Percentiles rank a stretch among this genome's conserved stretches.
Evolutionary conservation across 2,329 filamentous ascomycete species (phyloP).

Genomic region (Apiospora arundinis): DNA sequence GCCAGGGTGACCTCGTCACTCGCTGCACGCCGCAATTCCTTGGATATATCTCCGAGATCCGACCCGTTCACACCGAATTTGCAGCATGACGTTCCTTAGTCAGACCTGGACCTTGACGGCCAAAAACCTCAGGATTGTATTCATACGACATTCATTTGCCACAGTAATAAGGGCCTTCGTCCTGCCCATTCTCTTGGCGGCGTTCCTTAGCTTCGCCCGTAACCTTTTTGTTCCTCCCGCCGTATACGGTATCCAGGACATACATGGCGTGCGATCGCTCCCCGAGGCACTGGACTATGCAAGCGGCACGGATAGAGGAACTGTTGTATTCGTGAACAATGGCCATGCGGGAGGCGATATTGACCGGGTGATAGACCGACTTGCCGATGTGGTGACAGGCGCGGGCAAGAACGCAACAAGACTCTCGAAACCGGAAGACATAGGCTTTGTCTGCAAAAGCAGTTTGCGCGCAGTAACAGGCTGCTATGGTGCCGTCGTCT

Average conservation of each 20-base stretch:
- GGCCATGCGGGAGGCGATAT: conserved; percentile 74
- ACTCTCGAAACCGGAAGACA: conserved; percentile 59
- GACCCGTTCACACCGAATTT: background rate
- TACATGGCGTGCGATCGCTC: conserved; percentile 68
- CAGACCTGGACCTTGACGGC: conserved; percentile 66
- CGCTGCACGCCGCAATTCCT: background rate
- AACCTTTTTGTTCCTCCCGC: conserved; percentile 84
- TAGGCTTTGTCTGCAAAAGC: conserved; percentile 68
- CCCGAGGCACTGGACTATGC: conserved; percentile 66
- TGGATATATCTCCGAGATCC: conserved; percentile 23
- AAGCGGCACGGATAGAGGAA: conserved; percentile 63
- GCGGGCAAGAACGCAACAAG: conserved; percentile 63
- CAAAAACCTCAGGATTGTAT: conserved; percentile 67
- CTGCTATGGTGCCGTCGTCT: conserved; percentile 78
- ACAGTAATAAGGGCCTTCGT: conserved; percentile 64
- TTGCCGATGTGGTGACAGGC: conserved; percentile 63
- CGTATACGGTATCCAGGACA: conserved; percentile 72
- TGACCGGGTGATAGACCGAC: conserved; percentile 68
- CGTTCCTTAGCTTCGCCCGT: conserved; percentile 73
- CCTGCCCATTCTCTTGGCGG: conserved; percentile 63
- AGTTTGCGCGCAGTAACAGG: conserved; percentile 69
- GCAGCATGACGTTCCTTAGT: conserved; percentile 56
- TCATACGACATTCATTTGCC: conserved; percentile 58
- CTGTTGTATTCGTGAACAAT: conserved; percentile 80
- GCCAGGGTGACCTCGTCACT: background rate